Base-by-base conservation (phyloP, 1,139 yeast species). In the Chernovozyma aurita region DNA sequence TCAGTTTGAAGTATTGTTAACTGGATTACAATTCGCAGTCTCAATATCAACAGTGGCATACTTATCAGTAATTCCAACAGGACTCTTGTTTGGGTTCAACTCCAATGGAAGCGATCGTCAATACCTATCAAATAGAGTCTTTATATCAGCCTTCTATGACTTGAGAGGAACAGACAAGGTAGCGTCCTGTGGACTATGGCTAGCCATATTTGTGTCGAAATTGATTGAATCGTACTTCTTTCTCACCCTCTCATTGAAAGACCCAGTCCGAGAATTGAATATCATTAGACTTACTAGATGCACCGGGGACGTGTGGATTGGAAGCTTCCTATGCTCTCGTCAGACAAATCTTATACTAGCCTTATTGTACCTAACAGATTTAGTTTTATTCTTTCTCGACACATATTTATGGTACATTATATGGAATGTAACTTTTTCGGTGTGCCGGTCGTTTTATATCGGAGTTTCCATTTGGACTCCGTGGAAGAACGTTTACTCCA, bases 381-480 rank as follows among this genome's bases (percentile, higher is more conserved):
- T 72, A 40, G 63, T 72, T 1, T 53, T 75, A 28, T 75, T 73
- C 48, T 71, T 73, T 40, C 61, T 75, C 27, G 80, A 75, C 42
- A 74, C 80, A 1, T 75, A 75, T 44, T 52, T 75, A 24, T 75
- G 80, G 80, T 75, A 72, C 41, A 73, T 75, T 40, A 60, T 74
- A 7, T 73, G 78, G 70, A 75, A 72, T 43, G 69, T 78, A 2
- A 43, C 63, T 0, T 72, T 73, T 43, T 74, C 80, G 0, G 71
- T 73, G 8, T 63, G 69, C 34, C 55, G 73, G 14, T 67, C 74
- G 3, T 69, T 73, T 45, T 65, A 70, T 37, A 60, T 71, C 38
- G 80, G 80, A 1, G 68, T 71, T 12, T 72, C 79, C 1, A 68
- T 74, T 16, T 73, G 77, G 75, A 73, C 79, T 5, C 80, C 80